Evolutionary conservation across 495 filamentous ascomycete genomes (phyloP).

Genomic region (Sporormia fimetaria): DNA sequence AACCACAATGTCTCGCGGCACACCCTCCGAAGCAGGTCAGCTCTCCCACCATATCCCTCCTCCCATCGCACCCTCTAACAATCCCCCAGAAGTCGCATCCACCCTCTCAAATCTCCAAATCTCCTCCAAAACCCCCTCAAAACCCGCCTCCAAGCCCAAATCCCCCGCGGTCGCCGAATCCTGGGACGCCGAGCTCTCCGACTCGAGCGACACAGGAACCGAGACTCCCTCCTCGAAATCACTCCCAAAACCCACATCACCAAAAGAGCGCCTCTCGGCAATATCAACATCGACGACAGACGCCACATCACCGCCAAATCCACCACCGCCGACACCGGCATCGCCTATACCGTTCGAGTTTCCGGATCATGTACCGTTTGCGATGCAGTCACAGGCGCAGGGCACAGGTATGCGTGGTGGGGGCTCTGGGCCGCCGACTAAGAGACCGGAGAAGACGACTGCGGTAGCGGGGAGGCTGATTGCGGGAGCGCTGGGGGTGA

Average conservation of each 20-base stretch:
- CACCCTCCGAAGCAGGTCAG: conserved; percentile 23
- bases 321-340: conserved; percentile 24
- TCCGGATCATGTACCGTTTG: conserved; percentile 6
- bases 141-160: conserved; percentile 32
- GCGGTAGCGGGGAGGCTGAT: conserved; percentile 86
- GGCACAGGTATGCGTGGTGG: conserved; percentile 15
- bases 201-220: conserved; percentile 37
- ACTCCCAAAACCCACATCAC: conserved; percentile 33
- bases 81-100: conserved; percentile 17
- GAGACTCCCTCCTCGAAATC: conserved; percentile 50
- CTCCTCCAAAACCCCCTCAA: conserved; percentile 30
- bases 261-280: conserved; percentile 20
- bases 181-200: conserved; percentile 68
- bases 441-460: conserved; percentile 78
- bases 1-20: conserved; percentile 10
- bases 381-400: conserved; percentile 2
- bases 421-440: conserved; percentile 24
- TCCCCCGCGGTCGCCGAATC: conserved; percentile 53
- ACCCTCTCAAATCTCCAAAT: conserved; percentile 30
- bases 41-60: neutral
- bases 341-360: conserved; percentile 21
- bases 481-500: conserved; percentile 73
- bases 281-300: conserved; percentile 36
- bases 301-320: conserved; percentile 23
- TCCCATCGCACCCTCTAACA: conserved; percentile 14